These are phyloP conservation scores for Aspergillus glaucus DNA, from an alignment of 2,329 filamentous ascomycete species.

Conservation along the genomic window DNA sequence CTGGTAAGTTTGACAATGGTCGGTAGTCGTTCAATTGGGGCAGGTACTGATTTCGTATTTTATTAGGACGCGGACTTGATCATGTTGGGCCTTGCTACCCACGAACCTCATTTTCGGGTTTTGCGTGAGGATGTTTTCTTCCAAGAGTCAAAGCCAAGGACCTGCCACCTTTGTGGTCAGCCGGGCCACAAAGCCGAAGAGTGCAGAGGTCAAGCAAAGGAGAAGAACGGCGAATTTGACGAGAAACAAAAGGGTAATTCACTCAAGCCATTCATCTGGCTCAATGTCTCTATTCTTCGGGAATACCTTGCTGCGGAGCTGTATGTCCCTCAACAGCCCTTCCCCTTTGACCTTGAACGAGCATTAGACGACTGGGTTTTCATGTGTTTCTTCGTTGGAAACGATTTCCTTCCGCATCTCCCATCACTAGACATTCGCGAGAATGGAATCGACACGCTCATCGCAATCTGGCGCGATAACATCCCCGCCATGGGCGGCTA, in stretches of 20 bases:
- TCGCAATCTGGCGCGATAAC: slow-evolving; percentile 95
- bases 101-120: slow-evolving; percentile 95
- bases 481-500: slow-evolving; percentile 89
- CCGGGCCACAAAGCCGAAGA: slow-evolving; percentile 83
- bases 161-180: slow-evolving; percentile 85
- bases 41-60: slow-evolving; percentile 15
- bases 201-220: slow-evolving; percentile 72
- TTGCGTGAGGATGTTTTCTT: slow-evolving; percentile 95
- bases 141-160: slow-evolving; percentile 74
- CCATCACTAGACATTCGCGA: slow-evolving; percentile 97
- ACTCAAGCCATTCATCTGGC: slow-evolving; percentile 95
- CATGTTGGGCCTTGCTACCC: slow-evolving; percentile 94
- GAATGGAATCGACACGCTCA: slow-evolving; percentile 92
- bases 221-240: slow-evolving; percentile 71
- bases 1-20: slow-evolving; percentile 41
- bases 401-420: slow-evolving; percentile 95
- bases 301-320: slow-evolving; percentile 93
- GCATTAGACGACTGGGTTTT: slow-evolving; percentile 98
- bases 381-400: slow-evolving; percentile 98
- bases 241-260: slow-evolving; percentile 67
- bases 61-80: slow-evolving; percentile 82
- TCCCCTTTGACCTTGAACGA: slow-evolving; percentile 87
- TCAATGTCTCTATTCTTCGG: slow-evolving; percentile 83
- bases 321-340: slow-evolving; percentile 71
- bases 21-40: background rate